Percentiles rank a stretch among this genome's conserved stretches.
These are phyloP conservation scores for Chlorophyllum brunneum DNA, from an alignment of 768 basidiomycete species.

Conservation along the genomic window DNA sequence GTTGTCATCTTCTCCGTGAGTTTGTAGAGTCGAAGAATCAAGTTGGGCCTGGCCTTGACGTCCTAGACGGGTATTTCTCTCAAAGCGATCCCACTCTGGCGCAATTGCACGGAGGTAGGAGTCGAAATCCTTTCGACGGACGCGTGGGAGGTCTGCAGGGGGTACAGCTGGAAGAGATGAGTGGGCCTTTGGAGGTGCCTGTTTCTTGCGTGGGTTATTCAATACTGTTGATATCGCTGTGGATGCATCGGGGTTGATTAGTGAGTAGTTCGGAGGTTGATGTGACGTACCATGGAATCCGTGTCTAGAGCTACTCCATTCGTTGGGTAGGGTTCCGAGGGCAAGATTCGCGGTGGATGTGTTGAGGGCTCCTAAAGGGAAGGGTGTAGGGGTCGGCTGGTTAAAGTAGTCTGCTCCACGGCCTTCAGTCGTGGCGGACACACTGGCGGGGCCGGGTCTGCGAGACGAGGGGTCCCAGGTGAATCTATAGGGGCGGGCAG, in stretches of 20 bases:
- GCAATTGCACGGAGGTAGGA: conserved; percentile 68
- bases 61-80: conserved; percentile 39
- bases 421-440: conserved; percentile 70
- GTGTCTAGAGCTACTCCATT: conserved; percentile 80
- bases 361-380: conserved; percentile 45
- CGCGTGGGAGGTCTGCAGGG: conserved; percentile 74
- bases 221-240: conserved; percentile 91
- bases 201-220: conserved; percentile 82
- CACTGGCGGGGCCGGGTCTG: conserved; percentile 63
- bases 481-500: conserved; percentile 66
- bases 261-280: neutral
- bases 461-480: conserved; percentile 65
- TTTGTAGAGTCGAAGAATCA: conserved; percentile 20
- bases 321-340: conserved; percentile 45
- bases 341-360: conserved; percentile 46
- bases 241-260: conserved; percentile 3
- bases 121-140: conserved; percentile 81
- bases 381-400: conserved; percentile 35
- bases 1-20: conserved; percentile 20
- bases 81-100: conserved; percentile 76
- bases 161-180: conserved; percentile 70
- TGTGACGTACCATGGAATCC: conserved; percentile 79
- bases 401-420: conserved; percentile 58
- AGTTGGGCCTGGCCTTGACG: conserved; percentile 37
- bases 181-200: conserved; percentile 86